Evolutionary conservation across 805 yeast genomes (phyloP).

Genomic region (Myxozyma sirexii): DNA sequence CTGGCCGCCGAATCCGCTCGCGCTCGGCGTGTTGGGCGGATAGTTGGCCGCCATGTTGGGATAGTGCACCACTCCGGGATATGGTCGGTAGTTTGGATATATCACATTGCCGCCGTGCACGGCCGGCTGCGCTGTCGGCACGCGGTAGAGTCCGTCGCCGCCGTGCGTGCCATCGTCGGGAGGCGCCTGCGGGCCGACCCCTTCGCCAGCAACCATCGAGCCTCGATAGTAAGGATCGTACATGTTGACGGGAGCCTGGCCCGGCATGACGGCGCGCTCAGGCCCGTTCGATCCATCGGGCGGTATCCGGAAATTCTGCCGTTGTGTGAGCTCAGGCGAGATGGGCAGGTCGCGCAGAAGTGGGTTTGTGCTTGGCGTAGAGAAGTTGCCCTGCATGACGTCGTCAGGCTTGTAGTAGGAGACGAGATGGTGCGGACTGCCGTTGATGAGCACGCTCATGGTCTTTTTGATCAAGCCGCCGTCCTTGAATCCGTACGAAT

Average conservation of each 20-base stretch:
- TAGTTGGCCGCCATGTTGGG: conserved; percentile 24
- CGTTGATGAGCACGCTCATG: conserved; percentile 60
- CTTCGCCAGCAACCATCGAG: conserved; percentile 1
- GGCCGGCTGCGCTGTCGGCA: conserved; percentile 18
- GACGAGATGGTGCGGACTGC: conserved; percentile 58
- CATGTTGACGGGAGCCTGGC: conserved; percentile 1
- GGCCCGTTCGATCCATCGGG: conserved; percentile 36
- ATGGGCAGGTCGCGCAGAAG: conserved; percentile 52
- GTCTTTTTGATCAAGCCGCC: conserved; percentile 84
- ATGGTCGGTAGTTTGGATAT: conserved; percentile 27
- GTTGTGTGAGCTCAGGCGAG: conserved; percentile 42
- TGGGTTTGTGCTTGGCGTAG: conserved; percentile 59
- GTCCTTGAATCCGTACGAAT: conserved; percentile 65
- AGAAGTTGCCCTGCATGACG: conserved; percentile 59
- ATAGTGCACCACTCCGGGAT: conserved; percentile 29
- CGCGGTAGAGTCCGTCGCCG: conserved; percentile 17
- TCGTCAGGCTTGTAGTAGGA: conserved; percentile 80
- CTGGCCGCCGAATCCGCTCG: conserved; percentile 11
- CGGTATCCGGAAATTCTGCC: conserved; percentile 43
- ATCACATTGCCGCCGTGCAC: conserved; percentile 12
- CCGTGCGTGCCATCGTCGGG: conserved; percentile 8
- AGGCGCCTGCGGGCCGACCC: not conserved
- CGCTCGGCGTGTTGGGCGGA: not conserved
- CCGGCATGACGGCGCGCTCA: conserved; percentile 29
- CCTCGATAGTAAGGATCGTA: conserved; percentile 13